phyloP scores from a whole-genome alignment of 2,329 filamentous ascomycete species.

The Dothistroma septosporum region DNA sequence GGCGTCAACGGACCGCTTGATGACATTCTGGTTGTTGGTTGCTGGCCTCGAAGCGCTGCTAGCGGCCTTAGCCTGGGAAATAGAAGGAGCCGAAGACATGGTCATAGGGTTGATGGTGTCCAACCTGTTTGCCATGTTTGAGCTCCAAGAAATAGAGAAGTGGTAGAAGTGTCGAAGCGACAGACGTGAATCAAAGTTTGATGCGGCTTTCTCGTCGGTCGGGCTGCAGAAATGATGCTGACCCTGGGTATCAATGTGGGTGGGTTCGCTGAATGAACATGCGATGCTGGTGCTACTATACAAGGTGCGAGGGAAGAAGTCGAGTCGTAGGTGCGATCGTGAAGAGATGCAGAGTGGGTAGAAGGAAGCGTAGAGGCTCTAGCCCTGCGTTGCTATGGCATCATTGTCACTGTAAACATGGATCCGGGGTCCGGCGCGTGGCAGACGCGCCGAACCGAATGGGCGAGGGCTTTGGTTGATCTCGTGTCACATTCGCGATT shows the following conservation, averaged over 20 bases:
- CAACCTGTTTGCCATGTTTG: slow-evolving; percentile 32
- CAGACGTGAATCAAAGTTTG: background rate
- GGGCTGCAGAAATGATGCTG: background rate
- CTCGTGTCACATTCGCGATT: too few relatives aligned
- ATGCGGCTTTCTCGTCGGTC: background rate
- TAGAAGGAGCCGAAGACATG: slow-evolving; percentile 31
- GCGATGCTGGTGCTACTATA: background rate
- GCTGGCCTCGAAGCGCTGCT: slow-evolving; percentile 20
- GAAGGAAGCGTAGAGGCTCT: background rate
- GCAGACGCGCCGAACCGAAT: background rate
- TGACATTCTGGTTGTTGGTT: slow-evolving; percentile 41
- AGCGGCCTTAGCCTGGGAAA: slow-evolving; percentile 30
- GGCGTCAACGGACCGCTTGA: slow-evolving; percentile 41
- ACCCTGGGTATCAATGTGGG: background rate
- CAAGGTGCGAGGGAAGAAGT: background rate
- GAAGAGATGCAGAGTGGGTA: background rate
- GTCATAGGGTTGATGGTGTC: slow-evolving; percentile 26
- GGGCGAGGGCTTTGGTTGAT: too few relatives aligned
- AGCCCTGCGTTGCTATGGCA: background rate
- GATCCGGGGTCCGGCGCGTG: background rate
- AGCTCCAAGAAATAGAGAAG: background rate
- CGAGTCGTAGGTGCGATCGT: background rate
- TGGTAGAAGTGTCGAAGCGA: background rate
- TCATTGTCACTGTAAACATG: slow-evolving; percentile 1
- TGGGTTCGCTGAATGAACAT: background rate